phyloP scores from a whole-genome alignment of 2,329 filamentous ascomycete genomes.

The Achaetomium macrosporum region DNA sequence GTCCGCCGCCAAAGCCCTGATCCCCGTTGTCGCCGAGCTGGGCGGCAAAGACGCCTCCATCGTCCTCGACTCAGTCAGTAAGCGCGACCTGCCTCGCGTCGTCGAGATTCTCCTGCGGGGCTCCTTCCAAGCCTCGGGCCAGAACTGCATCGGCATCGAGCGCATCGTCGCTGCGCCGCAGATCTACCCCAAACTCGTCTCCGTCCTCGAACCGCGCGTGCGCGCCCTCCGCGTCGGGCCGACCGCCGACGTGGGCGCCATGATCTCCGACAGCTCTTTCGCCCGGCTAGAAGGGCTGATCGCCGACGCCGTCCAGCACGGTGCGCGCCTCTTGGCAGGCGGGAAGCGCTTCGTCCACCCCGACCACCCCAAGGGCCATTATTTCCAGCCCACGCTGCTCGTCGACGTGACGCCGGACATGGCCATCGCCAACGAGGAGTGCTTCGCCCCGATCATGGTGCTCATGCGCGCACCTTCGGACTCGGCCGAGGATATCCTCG shows the following conservation, averaged over 20 bases:
- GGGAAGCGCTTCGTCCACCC: slow-evolving; percentile 69
- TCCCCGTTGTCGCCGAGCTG: slow-evolving; percentile 81
- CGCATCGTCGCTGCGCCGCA: slow-evolving; percentile 74
- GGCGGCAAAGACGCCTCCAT: slow-evolving; percentile 94
- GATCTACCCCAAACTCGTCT: slow-evolving; percentile 69
- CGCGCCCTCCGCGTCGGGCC: slow-evolving; percentile 69
- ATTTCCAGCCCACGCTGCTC: slow-evolving; percentile 86
- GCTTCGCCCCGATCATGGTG: slow-evolving; percentile 87
- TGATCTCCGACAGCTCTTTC: slow-evolving; percentile 77
- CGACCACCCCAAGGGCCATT: slow-evolving; percentile 71
- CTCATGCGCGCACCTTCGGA: slow-evolving; percentile 68
- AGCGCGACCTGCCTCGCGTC: slow-evolving; percentile 61
- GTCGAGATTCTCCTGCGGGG: slow-evolving; percentile 82
- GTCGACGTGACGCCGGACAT: slow-evolving; percentile 83
- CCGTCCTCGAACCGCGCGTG: slow-evolving; percentile 67
- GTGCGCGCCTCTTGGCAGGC: slow-evolving; percentile 76
- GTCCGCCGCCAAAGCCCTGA: slow-evolving; percentile 80
- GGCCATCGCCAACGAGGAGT: slow-evolving; percentile 82
- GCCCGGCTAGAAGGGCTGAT: slow-evolving; percentile 70
- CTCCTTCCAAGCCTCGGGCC: slow-evolving; percentile 89
- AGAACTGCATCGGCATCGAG: slow-evolving; percentile 98
- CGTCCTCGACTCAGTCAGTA: slow-evolving; percentile 68
- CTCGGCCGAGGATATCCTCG: slow-evolving; percentile 56
- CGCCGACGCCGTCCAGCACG: slow-evolving; percentile 66
- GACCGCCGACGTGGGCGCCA: slow-evolving; percentile 76